phyloP scores from a whole-genome alignment of 2,329 filamentous ascomycete species.

The Alternaria arborescens region DNA sequence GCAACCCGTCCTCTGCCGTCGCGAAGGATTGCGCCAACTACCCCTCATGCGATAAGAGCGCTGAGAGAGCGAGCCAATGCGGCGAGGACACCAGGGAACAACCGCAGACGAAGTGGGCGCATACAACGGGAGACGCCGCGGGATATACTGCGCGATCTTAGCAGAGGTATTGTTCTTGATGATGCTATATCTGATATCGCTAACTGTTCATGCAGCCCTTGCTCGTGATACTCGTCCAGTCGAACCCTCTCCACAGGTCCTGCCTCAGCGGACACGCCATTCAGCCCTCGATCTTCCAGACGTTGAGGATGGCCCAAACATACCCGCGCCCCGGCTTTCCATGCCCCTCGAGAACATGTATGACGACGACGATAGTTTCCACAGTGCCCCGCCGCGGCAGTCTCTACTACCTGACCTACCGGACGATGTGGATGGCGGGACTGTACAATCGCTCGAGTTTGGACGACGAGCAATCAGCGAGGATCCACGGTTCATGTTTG shows the following conservation, averaged over 20 bases:
- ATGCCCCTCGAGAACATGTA: conserved; percentile 55
- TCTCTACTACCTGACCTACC: conserved; percentile 48
- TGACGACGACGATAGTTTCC: conserved; percentile 55
- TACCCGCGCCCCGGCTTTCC: conserved; percentile 51
- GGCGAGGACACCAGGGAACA: conserved; percentile 60
- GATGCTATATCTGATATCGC: not conserved
- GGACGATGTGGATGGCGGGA: conserved; percentile 51
- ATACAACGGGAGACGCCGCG: conserved; percentile 64
- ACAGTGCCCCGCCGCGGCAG: conserved; percentile 50
- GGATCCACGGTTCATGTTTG: conserved; percentile 53
- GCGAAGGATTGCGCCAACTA: conserved; percentile 57
- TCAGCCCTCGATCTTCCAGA: conserved; percentile 54
- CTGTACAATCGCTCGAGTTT: conserved; percentile 61
- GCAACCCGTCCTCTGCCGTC: conserved; percentile 45
- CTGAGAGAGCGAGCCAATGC: conserved; percentile 61
- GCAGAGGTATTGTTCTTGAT: conserved; percentile 53
- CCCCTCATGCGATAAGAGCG: conserved; percentile 64
- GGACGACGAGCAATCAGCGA: conserved; percentile 52
- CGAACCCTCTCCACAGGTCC: conserved; percentile 57
- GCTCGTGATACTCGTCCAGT: conserved; percentile 59
- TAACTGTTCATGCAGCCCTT: conserved; percentile 51
- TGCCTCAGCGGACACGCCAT: conserved; percentile 37
- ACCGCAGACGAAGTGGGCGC: conserved; percentile 58
- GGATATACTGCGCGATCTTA: conserved; percentile 62
- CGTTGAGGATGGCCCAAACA: conserved; percentile 58